Evolutionary conservation across 169 alveolate genomes (phyloP).

Genomic region (Cryptosporidium ubiquitum): DNA sequence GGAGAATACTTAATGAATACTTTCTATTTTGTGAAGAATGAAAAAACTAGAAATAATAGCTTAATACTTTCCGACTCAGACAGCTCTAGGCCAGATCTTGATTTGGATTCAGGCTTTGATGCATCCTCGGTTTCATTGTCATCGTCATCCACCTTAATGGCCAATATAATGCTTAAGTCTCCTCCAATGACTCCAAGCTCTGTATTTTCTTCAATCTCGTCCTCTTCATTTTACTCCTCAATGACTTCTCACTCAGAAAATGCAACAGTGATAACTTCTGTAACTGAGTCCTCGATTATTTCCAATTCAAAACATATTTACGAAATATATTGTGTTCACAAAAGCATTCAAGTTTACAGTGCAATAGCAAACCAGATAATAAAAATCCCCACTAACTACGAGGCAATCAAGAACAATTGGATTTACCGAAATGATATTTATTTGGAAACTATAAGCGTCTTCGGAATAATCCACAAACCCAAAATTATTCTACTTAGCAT

Average conservation of each 20-base stretch:
- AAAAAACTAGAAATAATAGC: not conserved
- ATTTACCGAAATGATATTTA: conserved; percentile 28
- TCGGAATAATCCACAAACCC: conserved; percentile 47
- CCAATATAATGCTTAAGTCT: conserved; percentile 5
- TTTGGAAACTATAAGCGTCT: conserved; percentile 17
- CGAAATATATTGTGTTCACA: conserved; percentile 6
- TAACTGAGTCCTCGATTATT: conserved; percentile 1
- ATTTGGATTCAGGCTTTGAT: not conserved
- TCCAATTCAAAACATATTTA: not conserved
- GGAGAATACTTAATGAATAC: conserved; percentile 46
- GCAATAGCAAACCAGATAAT: conserved; percentile 6
- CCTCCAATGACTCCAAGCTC: conserved; percentile 55
- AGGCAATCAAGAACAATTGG: conserved; percentile 38
- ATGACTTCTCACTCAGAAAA: conserved; percentile 16
- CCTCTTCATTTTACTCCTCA: conserved; percentile 51
- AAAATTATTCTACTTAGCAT: conserved; percentile 1
- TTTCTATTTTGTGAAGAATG: conserved; percentile 6
- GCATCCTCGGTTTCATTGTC: not conserved
- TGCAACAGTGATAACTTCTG: not conserved
- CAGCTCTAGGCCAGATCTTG: conserved; percentile 10
- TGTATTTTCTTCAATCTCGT: conserved; percentile 35
- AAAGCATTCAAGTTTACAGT: conserved; percentile 4
- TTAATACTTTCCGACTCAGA: conserved; percentile 1
- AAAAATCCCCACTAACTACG: conserved; percentile 1
- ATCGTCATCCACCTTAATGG: conserved; percentile 1